A percentile compares a stretch with the other conserved stretches of the same genome.
phyloP scores from a whole-genome alignment of 352 stramenopile genomes.

The Globisporangium middletonii region DNA sequence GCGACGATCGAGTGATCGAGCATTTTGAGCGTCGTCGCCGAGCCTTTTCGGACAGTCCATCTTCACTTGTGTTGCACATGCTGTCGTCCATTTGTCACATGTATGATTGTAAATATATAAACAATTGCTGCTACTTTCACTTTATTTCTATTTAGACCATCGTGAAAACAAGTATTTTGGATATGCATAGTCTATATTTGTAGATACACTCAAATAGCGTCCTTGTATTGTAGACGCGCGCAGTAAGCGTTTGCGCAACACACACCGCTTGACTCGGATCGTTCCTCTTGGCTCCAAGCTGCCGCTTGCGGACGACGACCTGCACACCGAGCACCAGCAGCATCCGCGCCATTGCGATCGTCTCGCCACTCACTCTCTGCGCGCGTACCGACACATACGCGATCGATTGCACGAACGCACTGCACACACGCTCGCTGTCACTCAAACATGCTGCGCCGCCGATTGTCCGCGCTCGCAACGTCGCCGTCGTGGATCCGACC shows the following conservation, averaged over 20 bases:
- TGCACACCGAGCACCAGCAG: background rate
- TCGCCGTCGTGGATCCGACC: constrained; percentile 54
- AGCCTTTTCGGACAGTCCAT: no score
- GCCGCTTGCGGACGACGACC: background rate
- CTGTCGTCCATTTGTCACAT: no score
- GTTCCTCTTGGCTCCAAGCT: constrained; percentile 12
- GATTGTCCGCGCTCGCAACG: constrained; percentile 23
- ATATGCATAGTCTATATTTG: background rate
- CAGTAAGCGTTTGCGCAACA: background rate
- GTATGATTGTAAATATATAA: no score
- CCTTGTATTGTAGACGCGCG: background rate
- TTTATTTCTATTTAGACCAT: no score
- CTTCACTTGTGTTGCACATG: no score
- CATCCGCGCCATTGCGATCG: background rate
- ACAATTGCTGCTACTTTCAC: no score
- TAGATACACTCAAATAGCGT: background rate
- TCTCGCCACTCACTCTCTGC: background rate
- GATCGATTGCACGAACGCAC: background rate
- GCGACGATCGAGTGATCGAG: no score
- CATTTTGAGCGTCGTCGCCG: no score
- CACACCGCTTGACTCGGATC: constrained; percentile 2
- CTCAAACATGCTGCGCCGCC: constrained; percentile 31
- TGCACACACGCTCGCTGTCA: background rate
- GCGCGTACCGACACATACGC: background rate
- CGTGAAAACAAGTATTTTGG: no score